A percentile compares a stretch with the other conserved stretches of the same genome.
phyloP scores from a whole-genome alignment of 1,284 basidiomycete genomes.

The Ustilago sp. region DNA sequence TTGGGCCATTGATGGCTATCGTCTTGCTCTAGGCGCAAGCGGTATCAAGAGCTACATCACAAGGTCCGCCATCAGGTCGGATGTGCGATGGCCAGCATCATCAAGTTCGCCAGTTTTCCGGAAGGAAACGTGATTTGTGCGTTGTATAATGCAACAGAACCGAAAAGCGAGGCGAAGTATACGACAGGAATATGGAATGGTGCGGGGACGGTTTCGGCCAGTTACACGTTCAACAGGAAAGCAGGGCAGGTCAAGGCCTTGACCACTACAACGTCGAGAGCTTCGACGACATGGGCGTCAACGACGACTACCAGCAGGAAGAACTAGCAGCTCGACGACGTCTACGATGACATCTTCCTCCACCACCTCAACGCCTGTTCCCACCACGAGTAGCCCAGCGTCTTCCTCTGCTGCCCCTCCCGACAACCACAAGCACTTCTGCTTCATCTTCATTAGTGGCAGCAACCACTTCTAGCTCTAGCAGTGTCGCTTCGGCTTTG shows the following conservation, averaged over 20 bases:
- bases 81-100: conserved; percentile 39
- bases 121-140: conserved; percentile 41
- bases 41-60: conserved; percentile 22
- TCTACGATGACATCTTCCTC: no score
- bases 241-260: conserved; percentile 18
- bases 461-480: no score
- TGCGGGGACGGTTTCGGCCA: conserved; percentile 18
- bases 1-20: conserved; percentile 29
- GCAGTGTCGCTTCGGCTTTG: no score
- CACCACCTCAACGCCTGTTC: no score
- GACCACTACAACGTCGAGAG: background rate
- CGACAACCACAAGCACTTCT: no score
- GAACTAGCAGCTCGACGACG: no score
- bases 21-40: conserved; percentile 16
- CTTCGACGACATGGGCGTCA: conserved; percentile 2
- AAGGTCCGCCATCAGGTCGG: conserved; percentile 11
- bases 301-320: background rate
- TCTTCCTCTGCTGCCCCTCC: no score
- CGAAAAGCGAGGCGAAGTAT: conserved; percentile 16
- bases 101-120: conserved; percentile 26
- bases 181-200: conserved; percentile 27
- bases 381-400: no score
- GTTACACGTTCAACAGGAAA: conserved; percentile 30
- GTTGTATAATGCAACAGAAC: conserved; percentile 6
- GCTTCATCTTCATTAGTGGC: no score